Evolutionary conservation across 1,284 basidiomycete genomes (phyloP).

Genomic region (Rhodotorula sp.): DNA sequence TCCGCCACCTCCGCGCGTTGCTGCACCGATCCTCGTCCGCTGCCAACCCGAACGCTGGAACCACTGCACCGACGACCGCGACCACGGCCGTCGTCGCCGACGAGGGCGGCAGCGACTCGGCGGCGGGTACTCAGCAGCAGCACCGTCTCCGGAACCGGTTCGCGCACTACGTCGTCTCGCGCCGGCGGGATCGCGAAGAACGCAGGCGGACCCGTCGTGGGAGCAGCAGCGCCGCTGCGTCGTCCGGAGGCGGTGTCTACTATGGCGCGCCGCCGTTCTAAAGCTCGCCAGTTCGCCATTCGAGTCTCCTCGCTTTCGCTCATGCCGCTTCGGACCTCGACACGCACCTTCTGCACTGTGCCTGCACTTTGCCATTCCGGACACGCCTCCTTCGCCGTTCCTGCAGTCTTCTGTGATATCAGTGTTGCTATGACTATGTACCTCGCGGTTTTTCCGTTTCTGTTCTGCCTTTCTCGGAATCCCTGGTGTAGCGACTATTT

Average conservation of each 20-base stretch:
- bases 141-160: slow-evolving; percentile 14
- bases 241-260: neutral
- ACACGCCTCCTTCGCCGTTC: neutral
- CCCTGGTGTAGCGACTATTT: neutral
- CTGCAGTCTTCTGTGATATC: neutral
- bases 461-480: neutral
- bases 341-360: neutral
- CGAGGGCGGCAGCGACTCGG: too few relatives aligned
- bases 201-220: neutral
- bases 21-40: slow-evolving; percentile 11
- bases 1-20: slow-evolving; percentile 25
- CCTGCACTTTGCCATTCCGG: neutral
- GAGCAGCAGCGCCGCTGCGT: neutral
- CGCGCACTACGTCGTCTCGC: slow-evolving; percentile 17
- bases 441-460: neutral
- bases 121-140: neutral
- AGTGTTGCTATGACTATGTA: neutral
- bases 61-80: too few relatives aligned
- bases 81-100: too few relatives aligned
- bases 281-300: neutral
- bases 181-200: neutral
- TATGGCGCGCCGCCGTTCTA: slow-evolving; percentile 7
- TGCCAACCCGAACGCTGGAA: neutral
- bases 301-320: neutral
- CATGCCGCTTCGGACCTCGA: neutral